These are phyloP conservation scores for Neurospora sp. DNA, from an alignment of 2,329 filamentous ascomycete genomes.

Conservation along the genomic window DNA sequence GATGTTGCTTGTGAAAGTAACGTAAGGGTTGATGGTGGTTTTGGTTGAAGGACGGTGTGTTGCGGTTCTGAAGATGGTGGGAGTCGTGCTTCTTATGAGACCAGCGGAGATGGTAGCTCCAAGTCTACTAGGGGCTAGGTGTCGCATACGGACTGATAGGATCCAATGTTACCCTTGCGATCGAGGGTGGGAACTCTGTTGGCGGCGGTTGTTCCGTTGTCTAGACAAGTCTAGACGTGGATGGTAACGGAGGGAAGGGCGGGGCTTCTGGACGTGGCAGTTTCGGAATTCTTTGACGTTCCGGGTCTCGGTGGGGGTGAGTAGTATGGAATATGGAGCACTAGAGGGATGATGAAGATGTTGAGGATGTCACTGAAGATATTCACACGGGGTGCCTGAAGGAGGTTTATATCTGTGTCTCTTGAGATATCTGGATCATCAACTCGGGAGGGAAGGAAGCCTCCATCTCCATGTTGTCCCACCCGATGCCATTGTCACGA, in stretches of 20 bases:
- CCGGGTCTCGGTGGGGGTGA: neutral
- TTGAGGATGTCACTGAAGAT: neutral
- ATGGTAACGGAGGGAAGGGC: neutral
- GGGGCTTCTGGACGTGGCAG: neutral
- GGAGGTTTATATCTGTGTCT: neutral
- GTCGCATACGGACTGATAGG: neutral
- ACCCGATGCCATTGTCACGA: neutral
- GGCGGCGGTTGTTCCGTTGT: neutral
- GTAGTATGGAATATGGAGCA: neutral
- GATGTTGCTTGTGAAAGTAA: slow-evolving; percentile 9
- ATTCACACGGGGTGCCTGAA: neutral
- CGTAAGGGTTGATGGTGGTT: neutral
- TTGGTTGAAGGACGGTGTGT: neutral
- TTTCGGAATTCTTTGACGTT: neutral
- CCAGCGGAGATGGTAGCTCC: neutral
- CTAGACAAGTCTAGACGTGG: neutral
- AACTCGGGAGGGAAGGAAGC: neutral
- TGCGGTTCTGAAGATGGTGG: slow-evolving; percentile 1
- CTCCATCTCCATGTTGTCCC: neutral
- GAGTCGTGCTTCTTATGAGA: neutral
- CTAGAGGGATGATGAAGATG: neutral
- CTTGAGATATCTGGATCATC: neutral
- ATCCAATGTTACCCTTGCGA: neutral
- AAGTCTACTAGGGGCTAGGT: neutral
- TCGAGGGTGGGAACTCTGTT: neutral